These are phyloP conservation scores for Cucurbita ficifolia DNA, from an alignment of 306 rosid species.

Conservation along the genomic window DNA sequence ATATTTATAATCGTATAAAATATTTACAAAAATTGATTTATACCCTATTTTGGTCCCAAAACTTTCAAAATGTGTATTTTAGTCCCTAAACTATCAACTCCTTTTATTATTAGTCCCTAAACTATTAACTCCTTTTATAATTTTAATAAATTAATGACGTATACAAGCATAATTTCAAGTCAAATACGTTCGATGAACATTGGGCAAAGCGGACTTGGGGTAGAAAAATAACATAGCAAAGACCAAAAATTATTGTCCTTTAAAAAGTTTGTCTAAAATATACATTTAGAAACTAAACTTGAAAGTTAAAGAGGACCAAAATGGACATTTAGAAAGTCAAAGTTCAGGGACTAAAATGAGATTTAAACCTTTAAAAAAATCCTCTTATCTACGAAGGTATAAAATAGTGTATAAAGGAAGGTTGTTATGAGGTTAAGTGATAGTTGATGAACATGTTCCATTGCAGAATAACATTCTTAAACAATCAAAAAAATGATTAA, in stretches of 20 bases:
- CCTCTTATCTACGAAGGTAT: background rate
- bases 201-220: background rate
- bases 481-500: background rate
- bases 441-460: background rate
- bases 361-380: background rate
- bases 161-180: too few relatives aligned
- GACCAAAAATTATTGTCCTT: background rate
- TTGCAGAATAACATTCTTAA: background rate
- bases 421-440: background rate
- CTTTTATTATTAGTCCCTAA: background rate
- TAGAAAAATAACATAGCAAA: background rate
- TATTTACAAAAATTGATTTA: background rate
- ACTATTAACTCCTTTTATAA: background rate
- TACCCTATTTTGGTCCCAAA: too few relatives aligned
- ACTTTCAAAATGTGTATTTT: too few relatives aligned
- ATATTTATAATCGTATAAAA: background rate
- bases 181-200: background rate
- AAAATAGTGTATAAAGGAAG: background rate
- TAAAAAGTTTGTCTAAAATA: too few relatives aligned
- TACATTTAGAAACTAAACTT: too few relatives aligned
- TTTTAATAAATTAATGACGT: too few relatives aligned
- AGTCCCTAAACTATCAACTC: background rate
- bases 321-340: too few relatives aligned
- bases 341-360: too few relatives aligned
- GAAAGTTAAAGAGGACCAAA: too few relatives aligned